A percentile compares a stretch with the other conserved stretches of the same genome.
Evolutionary conservation across 352 stramenopile species (phyloP).

Genomic region (Globisporangium polare): DNA sequence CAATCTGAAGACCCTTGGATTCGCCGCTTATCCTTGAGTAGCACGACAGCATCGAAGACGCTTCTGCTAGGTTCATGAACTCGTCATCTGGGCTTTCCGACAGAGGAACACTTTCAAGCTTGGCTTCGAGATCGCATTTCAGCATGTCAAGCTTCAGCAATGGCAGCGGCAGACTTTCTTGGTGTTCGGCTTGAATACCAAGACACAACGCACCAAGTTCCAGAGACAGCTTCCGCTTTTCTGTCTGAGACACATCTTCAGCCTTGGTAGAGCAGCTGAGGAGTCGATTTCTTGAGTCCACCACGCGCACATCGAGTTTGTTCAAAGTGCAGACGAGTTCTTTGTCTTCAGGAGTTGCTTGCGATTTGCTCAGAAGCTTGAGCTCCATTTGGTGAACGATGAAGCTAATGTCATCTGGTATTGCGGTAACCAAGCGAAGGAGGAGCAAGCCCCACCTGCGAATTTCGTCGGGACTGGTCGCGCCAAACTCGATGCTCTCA

Average conservation of each 20-base stretch:
- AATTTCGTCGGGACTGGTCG: not conserved
- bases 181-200: not conserved
- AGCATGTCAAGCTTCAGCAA: slow-evolving; percentile 5
- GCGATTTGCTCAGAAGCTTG: not conserved
- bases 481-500: not conserved
- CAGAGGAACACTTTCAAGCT: slow-evolving; percentile 2
- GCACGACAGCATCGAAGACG: not conserved
- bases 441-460: slow-evolving; percentile 1
- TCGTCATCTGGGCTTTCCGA: not conserved
- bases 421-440: slow-evolving; percentile 7
- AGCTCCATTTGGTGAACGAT: slow-evolving; percentile 11
- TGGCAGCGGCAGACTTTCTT: not conserved
- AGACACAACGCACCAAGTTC: slow-evolving; percentile 4
- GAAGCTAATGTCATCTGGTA: slow-evolving; percentile 9
- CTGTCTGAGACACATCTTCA: not conserved
- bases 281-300: slow-evolving; percentile 4
- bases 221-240: slow-evolving; percentile 8
- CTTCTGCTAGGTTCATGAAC: not conserved
- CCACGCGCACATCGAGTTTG: slow-evolving; percentile 2
- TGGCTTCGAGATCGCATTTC: slow-evolving; percentile 16
- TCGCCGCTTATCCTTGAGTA: slow-evolving; percentile 13
- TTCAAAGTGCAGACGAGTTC: not conserved
- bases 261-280: not conserved
- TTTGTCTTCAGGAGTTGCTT: not conserved
- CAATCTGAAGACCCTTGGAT: slow-evolving; percentile 1